Evolutionary conservation across 2,329 filamentous ascomycete genomes (phyloP).

Genomic region (Beauveria sp.): DNA sequence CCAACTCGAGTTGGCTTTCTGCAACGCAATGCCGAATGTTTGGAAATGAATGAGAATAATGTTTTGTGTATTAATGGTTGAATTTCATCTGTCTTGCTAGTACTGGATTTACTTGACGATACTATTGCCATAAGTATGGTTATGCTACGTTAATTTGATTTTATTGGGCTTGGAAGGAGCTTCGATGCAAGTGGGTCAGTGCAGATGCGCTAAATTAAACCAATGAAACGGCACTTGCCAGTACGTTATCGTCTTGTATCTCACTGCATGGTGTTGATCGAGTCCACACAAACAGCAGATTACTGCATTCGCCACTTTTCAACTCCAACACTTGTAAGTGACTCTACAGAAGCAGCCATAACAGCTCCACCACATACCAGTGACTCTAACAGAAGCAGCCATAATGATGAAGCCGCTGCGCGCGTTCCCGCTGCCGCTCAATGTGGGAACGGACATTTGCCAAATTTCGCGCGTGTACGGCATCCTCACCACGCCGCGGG

Average conservation of each 20-base stretch:
- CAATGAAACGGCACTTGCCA: neutral
- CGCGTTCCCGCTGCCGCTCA: conserved; percentile 57
- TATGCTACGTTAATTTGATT: neutral
- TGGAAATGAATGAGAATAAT: neutral
- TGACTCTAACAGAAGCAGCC: neutral
- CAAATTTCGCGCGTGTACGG: conserved; percentile 55
- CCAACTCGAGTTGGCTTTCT: neutral
- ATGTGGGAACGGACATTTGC: conserved; percentile 75
- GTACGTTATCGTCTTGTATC: neutral
- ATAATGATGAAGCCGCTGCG: conserved; percentile 24
- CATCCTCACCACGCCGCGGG: conserved; percentile 42
- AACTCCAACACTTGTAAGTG: neutral
- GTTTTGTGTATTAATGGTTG: neutral
- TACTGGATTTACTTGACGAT: neutral
- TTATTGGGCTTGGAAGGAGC: neutral
- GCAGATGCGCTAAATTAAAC: neutral
- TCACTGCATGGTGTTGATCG: neutral
- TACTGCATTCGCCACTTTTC: too few relatives aligned
- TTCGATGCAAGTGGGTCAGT: conserved; percentile 7
- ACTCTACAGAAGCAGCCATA: too few relatives aligned
- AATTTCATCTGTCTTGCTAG: neutral
- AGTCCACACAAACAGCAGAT: too few relatives aligned
- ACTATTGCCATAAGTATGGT: neutral
- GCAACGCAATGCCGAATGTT: neutral
- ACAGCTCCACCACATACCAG: neutral